Percentiles rank a stretch among this genome's conserved stretches.
Evolutionary conservation across 2,329 filamentous ascomycete genomes (phyloP).

Genomic region (Aspergillus aculeatinus): DNA sequence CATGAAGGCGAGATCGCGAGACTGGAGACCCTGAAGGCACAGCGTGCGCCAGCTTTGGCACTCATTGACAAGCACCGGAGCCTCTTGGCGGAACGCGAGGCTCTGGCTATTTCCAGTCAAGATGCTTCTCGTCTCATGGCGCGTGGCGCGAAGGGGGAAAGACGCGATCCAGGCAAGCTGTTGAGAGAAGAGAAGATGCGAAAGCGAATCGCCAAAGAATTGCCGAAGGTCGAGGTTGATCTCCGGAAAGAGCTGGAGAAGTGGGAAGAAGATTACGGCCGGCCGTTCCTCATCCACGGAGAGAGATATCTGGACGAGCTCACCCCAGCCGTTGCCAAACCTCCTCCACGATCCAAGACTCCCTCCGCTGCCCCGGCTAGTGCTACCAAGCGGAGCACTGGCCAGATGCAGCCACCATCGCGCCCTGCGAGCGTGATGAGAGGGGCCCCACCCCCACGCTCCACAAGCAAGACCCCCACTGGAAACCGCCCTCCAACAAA

Average conservation of each 20-base stretch:
- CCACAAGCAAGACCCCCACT: slow-evolving; percentile 49
- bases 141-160: slow-evolving; percentile 89
- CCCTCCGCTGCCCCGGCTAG: slow-evolving; percentile 30
- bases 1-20: slow-evolving; percentile 88
- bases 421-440: slow-evolving; percentile 38
- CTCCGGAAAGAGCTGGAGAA: slow-evolving; percentile 74
- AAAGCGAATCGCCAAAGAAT: slow-evolving; percentile 92
- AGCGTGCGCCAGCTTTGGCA: slow-evolving; percentile 78
- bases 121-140: slow-evolving; percentile 92
- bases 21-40: slow-evolving; percentile 77
- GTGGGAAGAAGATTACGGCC: slow-evolving; percentile 93
- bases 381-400: slow-evolving; percentile 25
- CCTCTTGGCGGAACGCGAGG: slow-evolving; percentile 80
- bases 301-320: slow-evolving; percentile 85
- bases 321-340: slow-evolving; percentile 66
- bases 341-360: slow-evolving; percentile 54
- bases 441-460: slow-evolving; percentile 42
- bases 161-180: slow-evolving; percentile 88
- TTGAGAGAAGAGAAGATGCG: slow-evolving; percentile 97
- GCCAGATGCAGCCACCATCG: slow-evolving; percentile 21
- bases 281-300: slow-evolving; percentile 89
- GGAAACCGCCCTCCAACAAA: slow-evolving; percentile 37
- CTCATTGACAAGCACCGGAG: slow-evolving; percentile 81
- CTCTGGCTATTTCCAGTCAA: slow-evolving; percentile 85
- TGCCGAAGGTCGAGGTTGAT: slow-evolving; percentile 88